Base-by-base conservation (phyloP, 257 asterid species). In the Linderniella brevidens region DNA sequence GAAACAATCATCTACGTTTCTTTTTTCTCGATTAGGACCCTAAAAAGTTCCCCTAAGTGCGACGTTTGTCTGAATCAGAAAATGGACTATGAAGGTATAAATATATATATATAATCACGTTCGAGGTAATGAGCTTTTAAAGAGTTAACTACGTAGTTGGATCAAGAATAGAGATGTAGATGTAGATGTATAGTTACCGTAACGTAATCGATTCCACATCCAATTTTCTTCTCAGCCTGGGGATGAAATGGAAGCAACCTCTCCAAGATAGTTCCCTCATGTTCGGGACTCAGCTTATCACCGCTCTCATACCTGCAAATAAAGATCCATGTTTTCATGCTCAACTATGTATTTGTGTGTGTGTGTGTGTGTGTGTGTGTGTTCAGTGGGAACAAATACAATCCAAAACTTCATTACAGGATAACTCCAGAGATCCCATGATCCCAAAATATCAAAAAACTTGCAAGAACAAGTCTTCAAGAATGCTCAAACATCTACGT, bases 181-280 rank as follows among this genome's bases (percentile, higher is more conserved):
- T 7, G 46, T 5, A 5, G 13, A 36, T 37, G 35, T 40, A 44
- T 44, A 40, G 45, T 50, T 62, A 78, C 84, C 68, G 73, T 71
- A 52, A 86, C 67, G 74, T 77, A 63, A 61, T 86, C 82, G 49
- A 82, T 66, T 65, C 96, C 96, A 48, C 53, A 61, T 17, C 96
- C 96, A 17, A 86, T 79, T 72, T 86, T 86, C 65, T 62, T 58
- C 43, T 77, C 78, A 55, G 56, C 60, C 55, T 76, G 80, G 0
- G 96, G 96, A 75, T 86, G 96, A 68, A 76, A 56, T 11, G 87
- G 87, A 41, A 73, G 96, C 74, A 90, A 55, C 72, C 88, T 85
- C 46, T 79, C 86, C 50, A 81, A 47, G 65, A 90, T 75, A 52
- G 70, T 67, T 60, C 63, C 77, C 75, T 85, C 82, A 54, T 90